phyloP scores from a whole-genome alignment of 345 rosid genomes.

The Bretschneidera sinensis region DNA sequence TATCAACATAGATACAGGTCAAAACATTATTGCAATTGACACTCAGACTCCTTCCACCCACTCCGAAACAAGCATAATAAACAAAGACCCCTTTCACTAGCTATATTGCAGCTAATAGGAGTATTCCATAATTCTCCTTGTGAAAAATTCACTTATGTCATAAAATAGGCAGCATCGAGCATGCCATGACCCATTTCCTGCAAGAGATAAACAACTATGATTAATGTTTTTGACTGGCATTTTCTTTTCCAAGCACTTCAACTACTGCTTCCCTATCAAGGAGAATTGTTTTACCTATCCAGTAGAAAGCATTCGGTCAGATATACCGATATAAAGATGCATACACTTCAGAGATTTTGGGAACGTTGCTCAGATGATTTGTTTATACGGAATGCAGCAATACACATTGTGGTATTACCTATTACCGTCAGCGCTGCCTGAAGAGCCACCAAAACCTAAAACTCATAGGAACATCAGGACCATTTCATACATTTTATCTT shows the following conservation, averaged over 20 bases:
- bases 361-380: conserved; percentile 49
- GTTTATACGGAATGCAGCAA: conserved; percentile 79
- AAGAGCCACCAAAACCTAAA: conserved; percentile 71
- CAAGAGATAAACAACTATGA: background rate
- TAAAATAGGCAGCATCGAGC: background rate
- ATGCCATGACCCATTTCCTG: background rate
- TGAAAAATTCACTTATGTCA: background rate
- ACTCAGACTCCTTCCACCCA: background rate
- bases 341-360: conserved; percentile 32
- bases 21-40: background rate
- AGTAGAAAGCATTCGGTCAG: no score
- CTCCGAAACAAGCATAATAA: background rate
- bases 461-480: background rate
- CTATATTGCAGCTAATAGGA: background rate
- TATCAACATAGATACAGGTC: conserved; percentile 12
- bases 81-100: background rate
- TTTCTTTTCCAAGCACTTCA: background rate
- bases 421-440: conserved; percentile 80
- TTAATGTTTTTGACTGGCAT: background rate
- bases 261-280: background rate
- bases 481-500: no score
- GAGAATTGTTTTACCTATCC: conserved; percentile 14
- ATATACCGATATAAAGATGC: no score
- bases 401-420: conserved; percentile 76
- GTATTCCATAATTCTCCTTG: background rate